phyloP scores from a whole-genome alignment of 1,139 yeast genomes.

The Candida glucosophila region DNA sequence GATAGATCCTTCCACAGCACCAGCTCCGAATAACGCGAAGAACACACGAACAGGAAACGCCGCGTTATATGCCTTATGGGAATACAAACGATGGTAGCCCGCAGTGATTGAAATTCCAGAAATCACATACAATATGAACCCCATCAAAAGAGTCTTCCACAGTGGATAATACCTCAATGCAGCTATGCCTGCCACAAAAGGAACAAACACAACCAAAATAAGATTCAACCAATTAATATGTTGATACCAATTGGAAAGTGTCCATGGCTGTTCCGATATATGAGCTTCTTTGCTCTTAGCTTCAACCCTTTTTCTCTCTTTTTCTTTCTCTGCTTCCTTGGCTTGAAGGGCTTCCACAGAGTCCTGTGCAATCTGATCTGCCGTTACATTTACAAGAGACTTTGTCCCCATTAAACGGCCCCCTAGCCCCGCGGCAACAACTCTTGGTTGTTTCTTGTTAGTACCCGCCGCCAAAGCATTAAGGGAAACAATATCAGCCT shows the following conservation, averaged over 20 bases:
- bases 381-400: constrained; percentile 57
- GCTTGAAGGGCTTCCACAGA: constrained; percentile 37
- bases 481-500: constrained; percentile 64
- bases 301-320: constrained; percentile 27
- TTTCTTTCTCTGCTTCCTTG: no score
- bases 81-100: constrained; percentile 61
- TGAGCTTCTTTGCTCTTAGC: constrained; percentile 55
- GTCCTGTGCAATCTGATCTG: constrained; percentile 51
- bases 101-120: constrained; percentile 93
- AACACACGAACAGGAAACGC: constrained; percentile 59
- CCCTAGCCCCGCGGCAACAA: constrained; percentile 71
- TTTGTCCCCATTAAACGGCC: constrained; percentile 78
- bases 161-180: constrained; percentile 47
- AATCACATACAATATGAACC: constrained; percentile 53
- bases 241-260: constrained; percentile 69
- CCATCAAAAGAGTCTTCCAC: constrained; percentile 50
- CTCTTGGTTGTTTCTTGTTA: constrained; percentile 57
- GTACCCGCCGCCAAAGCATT: constrained; percentile 88
- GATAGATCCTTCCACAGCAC: constrained; percentile 93
- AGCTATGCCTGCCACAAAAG: constrained; percentile 50
- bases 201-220: constrained; percentile 65
- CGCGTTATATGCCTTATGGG: constrained; percentile 85
- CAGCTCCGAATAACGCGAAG: constrained; percentile 84
- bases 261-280: constrained; percentile 91
- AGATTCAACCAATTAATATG: constrained; percentile 94